phyloP scores from a whole-genome alignment of 495 filamentous ascomycete genomes.

The Penicilliopsis zonata region DNA sequence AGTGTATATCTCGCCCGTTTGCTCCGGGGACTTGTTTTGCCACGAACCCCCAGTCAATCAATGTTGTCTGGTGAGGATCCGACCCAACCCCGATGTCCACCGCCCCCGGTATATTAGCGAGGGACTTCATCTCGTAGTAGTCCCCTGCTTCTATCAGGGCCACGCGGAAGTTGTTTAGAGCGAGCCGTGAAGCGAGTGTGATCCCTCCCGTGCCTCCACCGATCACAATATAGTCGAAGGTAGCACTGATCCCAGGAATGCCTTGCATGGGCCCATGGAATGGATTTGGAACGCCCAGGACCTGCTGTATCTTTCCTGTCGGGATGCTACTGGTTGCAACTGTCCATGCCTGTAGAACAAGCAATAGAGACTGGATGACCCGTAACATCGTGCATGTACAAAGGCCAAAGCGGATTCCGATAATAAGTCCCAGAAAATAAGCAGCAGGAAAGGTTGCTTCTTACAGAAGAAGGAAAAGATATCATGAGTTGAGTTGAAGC shows the following conservation, averaged over 20 bases:
- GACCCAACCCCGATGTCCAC: conserved; percentile 21
- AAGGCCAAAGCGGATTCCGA: too few species aligned
- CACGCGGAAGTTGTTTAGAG: conserved; percentile 20
- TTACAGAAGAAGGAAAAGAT: too few species aligned
- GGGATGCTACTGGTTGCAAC: background rate
- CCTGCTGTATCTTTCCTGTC: background rate
- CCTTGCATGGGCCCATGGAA: conserved; percentile 3
- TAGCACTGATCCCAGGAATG: conserved; percentile 10
- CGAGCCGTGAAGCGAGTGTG: conserved; percentile 31
- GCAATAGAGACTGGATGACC: too few species aligned
- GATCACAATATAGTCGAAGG: conserved; percentile 40
- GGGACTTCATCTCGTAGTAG: conserved; percentile 37
- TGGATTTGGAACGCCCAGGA: background rate
- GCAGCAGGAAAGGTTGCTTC: too few species aligned
- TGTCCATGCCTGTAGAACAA: too few species aligned
- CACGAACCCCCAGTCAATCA: conserved; percentile 39
- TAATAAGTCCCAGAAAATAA: too few species aligned
- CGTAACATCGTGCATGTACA: too few species aligned
- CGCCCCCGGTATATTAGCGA: conserved; percentile 33
- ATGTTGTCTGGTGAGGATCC: conserved; percentile 12
- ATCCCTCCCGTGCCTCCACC: conserved; percentile 42
- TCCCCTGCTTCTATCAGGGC: conserved; percentile 48
- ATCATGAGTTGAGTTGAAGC: too few species aligned
- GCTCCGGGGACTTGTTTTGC: conserved; percentile 18
- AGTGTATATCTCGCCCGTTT: conserved; percentile 25